Percentiles rank a stretch among this genome's conserved stretches.
These are phyloP conservation scores for Nematodospora valgi DNA, from an alignment of 805 yeast genomes.

Conservation along the genomic window DNA sequence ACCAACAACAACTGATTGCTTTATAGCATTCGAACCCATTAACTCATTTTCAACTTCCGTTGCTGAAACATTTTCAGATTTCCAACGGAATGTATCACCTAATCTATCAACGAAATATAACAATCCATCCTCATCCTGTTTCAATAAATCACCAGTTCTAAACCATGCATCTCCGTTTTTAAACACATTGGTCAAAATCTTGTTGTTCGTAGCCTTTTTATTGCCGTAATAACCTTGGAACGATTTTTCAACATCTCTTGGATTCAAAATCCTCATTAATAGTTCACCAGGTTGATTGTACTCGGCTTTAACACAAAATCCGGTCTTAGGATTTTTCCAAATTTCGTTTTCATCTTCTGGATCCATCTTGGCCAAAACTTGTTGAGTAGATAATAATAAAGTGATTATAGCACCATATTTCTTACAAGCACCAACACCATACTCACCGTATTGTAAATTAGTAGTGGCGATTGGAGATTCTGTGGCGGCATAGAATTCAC, in stretches of 20 bases:
- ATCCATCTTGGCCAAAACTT: constrained; percentile 68
- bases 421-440: constrained; percentile 86
- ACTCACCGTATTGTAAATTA: constrained; percentile 69
- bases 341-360: constrained; percentile 72
- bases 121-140: constrained; percentile 61
- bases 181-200: constrained; percentile 70
- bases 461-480: constrained; percentile 90
- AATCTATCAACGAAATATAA: constrained; percentile 85
- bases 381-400: constrained; percentile 49
- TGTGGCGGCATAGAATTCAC: constrained; percentile 92
- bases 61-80: constrained; percentile 90
- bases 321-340: constrained; percentile 63
- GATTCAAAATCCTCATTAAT: constrained; percentile 66
- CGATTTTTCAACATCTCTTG: constrained; percentile 62
- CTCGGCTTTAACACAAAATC: constrained; percentile 54
- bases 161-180: constrained; percentile 88
- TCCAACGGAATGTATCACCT: constrained; percentile 97
- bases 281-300: constrained; percentile 81
- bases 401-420: constrained; percentile 65
- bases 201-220: constrained; percentile 71
- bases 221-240: constrained; percentile 91
- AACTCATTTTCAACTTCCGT: constrained; percentile 86
- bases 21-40: constrained; percentile 44
- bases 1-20: constrained; percentile 84
- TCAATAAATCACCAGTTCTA: constrained; percentile 81